A percentile compares a stretch with the other conserved stretches of the same genome.
Evolutionary conservation across 163 green algal species (phyloP).

Genomic region (Prototheca cutis): DNA sequence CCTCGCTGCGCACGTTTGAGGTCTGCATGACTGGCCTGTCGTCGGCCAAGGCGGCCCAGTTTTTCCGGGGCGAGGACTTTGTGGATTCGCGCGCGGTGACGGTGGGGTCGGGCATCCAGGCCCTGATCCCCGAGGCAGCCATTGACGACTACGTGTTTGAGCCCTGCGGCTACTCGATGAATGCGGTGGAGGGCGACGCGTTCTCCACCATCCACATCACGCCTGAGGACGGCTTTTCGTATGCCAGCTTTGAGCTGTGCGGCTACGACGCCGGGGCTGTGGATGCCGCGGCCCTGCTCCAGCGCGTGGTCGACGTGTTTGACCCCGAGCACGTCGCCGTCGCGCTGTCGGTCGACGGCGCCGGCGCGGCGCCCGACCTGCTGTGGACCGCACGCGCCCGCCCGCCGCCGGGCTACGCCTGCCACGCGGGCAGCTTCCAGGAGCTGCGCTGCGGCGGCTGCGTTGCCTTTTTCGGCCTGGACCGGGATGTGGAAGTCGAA

Average conservation of each 20-base stretch:
- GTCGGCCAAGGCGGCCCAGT: constrained; percentile 43
- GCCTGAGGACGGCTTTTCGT: constrained; percentile 84
- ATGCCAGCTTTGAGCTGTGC: constrained; percentile 82
- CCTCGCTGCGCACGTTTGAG: constrained; percentile 73
- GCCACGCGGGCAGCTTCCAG: constrained; percentile 44
- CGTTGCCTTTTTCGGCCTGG: constrained; percentile 57
- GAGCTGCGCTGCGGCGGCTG: constrained; percentile 49
- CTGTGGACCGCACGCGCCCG: constrained; percentile 9
- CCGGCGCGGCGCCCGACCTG: constrained; percentile 1
- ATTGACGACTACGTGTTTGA: constrained; percentile 99
- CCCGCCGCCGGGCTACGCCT: constrained; percentile 43
- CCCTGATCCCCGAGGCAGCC: constrained; percentile 34
- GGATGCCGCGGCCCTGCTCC: constrained; percentile 40
- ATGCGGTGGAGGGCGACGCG: constrained; percentile 64
- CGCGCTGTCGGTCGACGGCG: constrained; percentile 52
- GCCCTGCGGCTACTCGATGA: constrained; percentile 99
- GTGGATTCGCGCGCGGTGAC: constrained; percentile 51
- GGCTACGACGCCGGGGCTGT: constrained; percentile 25
- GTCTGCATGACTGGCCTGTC: constrained; percentile 93
- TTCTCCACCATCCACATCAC: constrained; percentile 97
- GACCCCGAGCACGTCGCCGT: constrained; percentile 53
- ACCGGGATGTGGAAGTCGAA: not conserved
- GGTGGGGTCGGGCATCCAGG: constrained; percentile 39
- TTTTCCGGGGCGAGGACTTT: constrained; percentile 61
- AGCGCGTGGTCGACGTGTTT: constrained; percentile 53